A percentile compares a stretch with the other conserved stretches of the same genome.
These are phyloP conservation scores for Colletotrichum eremochloae DNA, from an alignment of 2,329 filamentous ascomycete genomes.

Conservation along the genomic window DNA sequence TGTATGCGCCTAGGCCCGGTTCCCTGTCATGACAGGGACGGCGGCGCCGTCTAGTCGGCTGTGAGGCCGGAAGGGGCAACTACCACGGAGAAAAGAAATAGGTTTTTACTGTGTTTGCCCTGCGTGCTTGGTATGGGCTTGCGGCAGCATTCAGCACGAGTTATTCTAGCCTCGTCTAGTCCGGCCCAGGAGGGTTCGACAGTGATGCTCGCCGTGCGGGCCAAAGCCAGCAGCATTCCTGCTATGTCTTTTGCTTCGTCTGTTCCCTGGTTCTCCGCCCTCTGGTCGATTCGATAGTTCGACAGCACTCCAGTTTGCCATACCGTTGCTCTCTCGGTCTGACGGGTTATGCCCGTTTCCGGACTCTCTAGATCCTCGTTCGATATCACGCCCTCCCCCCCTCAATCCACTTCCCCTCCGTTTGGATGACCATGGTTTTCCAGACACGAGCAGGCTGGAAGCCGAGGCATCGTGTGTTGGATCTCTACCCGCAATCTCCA, in stretches of 20 bases:
- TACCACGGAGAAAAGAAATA: not conserved
- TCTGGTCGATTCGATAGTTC: constrained; percentile 2
- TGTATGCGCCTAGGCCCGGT: not conserved
- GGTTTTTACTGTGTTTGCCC: not conserved
- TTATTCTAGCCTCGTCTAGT: constrained; percentile 15
- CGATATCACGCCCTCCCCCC: not conserved
- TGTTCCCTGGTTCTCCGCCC: constrained; percentile 17
- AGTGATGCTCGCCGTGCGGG: not conserved
- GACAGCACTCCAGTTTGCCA: not conserved
- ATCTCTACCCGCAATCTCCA: not conserved
- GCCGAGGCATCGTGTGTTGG: constrained; percentile 4
- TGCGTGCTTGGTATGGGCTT: constrained; percentile 18
- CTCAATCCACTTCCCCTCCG: not conserved
- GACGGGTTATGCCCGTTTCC: not conserved
- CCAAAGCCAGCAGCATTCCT: constrained; percentile 15
- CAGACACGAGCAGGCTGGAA: not conserved
- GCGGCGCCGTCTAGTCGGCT: constrained; percentile 3
- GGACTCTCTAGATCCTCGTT: constrained; percentile 1
- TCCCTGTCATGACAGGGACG: constrained; percentile 14
- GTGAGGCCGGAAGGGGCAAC: constrained; percentile 9
- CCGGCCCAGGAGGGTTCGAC: not conserved
- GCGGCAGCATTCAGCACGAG: constrained; percentile 3
- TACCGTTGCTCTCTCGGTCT: too few relatives aligned
- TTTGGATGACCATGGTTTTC: too few relatives aligned
- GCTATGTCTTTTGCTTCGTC: not conserved